These are phyloP conservation scores for Hypoxylon sp. DNA, from an alignment of 2,329 filamentous ascomycete genomes.

Conservation along the genomic window DNA sequence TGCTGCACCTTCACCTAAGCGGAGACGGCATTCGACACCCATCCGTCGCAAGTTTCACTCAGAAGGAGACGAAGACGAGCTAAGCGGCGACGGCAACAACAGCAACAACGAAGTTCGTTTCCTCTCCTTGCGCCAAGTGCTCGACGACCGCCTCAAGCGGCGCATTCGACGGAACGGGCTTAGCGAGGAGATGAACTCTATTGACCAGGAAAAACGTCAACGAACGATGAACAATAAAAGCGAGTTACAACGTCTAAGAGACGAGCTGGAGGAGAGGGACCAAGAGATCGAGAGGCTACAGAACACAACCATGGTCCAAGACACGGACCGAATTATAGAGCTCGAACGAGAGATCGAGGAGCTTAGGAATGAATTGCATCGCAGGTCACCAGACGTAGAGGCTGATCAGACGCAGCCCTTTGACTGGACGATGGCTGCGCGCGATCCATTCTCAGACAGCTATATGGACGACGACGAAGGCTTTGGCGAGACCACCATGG, in stretches of 20 bases:
- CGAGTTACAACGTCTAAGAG: slow-evolving; percentile 63
- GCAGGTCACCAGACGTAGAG: slow-evolving; percentile 19
- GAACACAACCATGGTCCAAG: slow-evolving; percentile 62
- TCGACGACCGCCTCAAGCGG: slow-evolving; percentile 64
- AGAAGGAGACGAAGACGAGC: slow-evolving; percentile 34
- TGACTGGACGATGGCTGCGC: slow-evolving; percentile 65
- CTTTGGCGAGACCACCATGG: slow-evolving; percentile 65
- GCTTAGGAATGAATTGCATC: slow-evolving; percentile 50
- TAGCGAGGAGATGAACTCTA: slow-evolving; percentile 68
- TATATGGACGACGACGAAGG: slow-evolving; percentile 54
- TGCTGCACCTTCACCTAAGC: slow-evolving; percentile 50
- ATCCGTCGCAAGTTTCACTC: slow-evolving; percentile 26
- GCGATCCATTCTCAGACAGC: slow-evolving; percentile 61
- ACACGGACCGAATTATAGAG: slow-evolving; percentile 56
- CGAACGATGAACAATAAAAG: slow-evolving; percentile 54
- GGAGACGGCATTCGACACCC: slow-evolving; percentile 62
- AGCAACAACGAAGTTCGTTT: slow-evolving; percentile 58
- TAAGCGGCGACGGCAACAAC: slow-evolving; percentile 38
- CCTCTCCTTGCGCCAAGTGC: slow-evolving; percentile 64
- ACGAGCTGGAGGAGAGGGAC: slow-evolving; percentile 63
- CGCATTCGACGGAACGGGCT: slow-evolving; percentile 67
- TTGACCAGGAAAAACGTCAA: slow-evolving; percentile 60
- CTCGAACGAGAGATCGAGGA: slow-evolving; percentile 53
- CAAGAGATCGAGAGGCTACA: slow-evolving; percentile 65
- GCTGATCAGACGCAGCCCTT: slow-evolving; percentile 44